These are phyloP conservation scores for Xerocomellus intermedius DNA, from an alignment of 768 basidiomycete genomes.

Conservation along the genomic window DNA sequence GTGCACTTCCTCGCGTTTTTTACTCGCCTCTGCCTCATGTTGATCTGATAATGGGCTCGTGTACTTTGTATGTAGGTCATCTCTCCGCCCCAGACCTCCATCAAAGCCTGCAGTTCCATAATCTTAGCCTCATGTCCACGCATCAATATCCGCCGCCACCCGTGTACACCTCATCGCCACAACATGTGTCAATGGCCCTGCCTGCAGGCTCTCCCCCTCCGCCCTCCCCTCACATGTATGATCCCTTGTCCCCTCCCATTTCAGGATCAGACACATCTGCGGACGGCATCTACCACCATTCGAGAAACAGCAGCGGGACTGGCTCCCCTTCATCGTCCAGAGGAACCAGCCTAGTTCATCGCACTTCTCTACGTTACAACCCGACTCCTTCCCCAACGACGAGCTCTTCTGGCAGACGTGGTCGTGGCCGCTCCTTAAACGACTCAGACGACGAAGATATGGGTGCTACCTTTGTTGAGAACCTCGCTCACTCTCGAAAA, in stretches of 20 bases:
- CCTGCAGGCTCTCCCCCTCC: conserved; percentile 69
- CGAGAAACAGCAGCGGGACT: conserved; percentile 68
- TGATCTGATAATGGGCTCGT: conserved; percentile 61
- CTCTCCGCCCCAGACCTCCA: conserved; percentile 66
- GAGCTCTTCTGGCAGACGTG: conserved; percentile 66
- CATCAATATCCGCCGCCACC: conserved; percentile 60
- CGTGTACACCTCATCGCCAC: conserved; percentile 60
- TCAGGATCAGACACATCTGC: conserved; percentile 89
- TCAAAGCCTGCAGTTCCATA: conserved; percentile 59
- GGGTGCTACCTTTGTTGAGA: conserved; percentile 67
- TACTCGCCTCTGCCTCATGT: conserved; percentile 51
- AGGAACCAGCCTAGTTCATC: conserved; percentile 73
- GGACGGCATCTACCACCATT: conserved; percentile 76
- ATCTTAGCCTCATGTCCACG: conserved; percentile 63
- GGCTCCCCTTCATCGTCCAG: conserved; percentile 79
- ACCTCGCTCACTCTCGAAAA: conserved; percentile 74
- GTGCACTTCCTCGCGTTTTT: conserved; percentile 48
- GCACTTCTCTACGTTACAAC: conserved; percentile 67
- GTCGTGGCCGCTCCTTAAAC: conserved; percentile 62
- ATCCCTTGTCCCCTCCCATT: conserved; percentile 80
- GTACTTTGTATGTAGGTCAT: conserved; percentile 56
- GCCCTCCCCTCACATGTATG: conserved; percentile 77
- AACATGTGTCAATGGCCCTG: conserved; percentile 67
- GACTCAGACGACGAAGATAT: conserved; percentile 78
- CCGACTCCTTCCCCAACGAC: conserved; percentile 77